Conservation (phyloP, 2,329 filamentous ascomycete genomes). For the Akanthomyces muscarius region DNA sequence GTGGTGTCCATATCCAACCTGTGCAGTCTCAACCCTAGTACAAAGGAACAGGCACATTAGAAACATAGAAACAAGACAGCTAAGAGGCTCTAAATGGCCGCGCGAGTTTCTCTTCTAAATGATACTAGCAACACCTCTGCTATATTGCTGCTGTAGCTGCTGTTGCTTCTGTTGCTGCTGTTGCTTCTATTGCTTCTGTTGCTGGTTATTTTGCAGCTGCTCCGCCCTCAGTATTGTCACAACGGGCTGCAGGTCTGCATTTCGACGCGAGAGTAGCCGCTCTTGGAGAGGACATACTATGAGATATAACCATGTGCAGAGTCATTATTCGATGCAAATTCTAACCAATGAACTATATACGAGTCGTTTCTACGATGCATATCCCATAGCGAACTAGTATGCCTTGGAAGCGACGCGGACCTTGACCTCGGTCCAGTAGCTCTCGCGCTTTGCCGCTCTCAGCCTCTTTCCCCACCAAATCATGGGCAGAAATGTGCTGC, state of each 20-base stretch:
- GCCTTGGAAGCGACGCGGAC: conserved; percentile 13
- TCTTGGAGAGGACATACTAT: neutral
- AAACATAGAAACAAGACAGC: neutral
- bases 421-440: conserved; percentile 22
- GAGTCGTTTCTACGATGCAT: neutral
- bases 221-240: too few relatives aligned
- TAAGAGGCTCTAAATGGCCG: too few relatives aligned
- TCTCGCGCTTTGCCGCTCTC: conserved; percentile 21
- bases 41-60: neutral
- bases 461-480: conserved; percentile 42
- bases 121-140: too few relatives aligned
- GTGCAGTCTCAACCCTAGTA: neutral
- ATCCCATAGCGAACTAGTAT: neutral
- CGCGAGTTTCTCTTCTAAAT: too few relatives aligned
- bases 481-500: conserved; percentile 40
- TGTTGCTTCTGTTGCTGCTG: too few relatives aligned
- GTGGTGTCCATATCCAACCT: neutral
- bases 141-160: too few relatives aligned
- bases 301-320: neutral
- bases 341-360: neutral
- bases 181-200: too few relatives aligned
- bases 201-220: too few relatives aligned
- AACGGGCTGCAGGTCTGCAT: too few relatives aligned
- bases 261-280: too few relatives aligned
- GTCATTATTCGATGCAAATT: neutral